A percentile compares a stretch with the other conserved stretches of the same genome.
Evolutionary conservation across 495 filamentous ascomycete genomes (phyloP).

Genomic region (Darksidea phi): DNA sequence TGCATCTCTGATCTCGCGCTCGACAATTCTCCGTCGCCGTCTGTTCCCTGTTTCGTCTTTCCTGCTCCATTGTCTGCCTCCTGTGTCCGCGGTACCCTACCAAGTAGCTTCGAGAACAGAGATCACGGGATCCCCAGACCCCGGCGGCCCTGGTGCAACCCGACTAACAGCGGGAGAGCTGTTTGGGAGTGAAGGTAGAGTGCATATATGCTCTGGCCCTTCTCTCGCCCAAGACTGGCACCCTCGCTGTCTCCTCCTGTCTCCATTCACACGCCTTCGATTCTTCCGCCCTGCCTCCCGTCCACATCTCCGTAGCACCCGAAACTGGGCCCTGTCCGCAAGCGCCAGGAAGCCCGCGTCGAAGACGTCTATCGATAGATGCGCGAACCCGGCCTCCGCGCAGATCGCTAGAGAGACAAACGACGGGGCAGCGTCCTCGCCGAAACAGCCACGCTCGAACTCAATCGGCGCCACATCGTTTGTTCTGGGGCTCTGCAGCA

Average conservation of each 20-base stretch:
- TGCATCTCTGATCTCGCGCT: slow-evolving; percentile 6
- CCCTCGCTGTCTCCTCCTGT: neutral
- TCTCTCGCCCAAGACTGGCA: slow-evolving; percentile 8
- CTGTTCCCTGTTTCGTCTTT: slow-evolving; percentile 12
- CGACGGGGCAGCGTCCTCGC: slow-evolving; percentile 21
- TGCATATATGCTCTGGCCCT: slow-evolving; percentile 35
- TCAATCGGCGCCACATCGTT: slow-evolving; percentile 30
- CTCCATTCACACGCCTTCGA: slow-evolving; percentile 5
- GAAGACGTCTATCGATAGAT: slow-evolving; percentile 14
- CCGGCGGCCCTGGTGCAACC: slow-evolving; percentile 28
- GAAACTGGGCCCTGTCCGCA: neutral
- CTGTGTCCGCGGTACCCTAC: slow-evolving; percentile 19
- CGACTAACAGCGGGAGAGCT: slow-evolving; percentile 13
- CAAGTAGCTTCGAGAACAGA: slow-evolving; percentile 16
- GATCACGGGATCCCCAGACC: slow-evolving; percentile 28
- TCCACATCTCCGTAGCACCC: neutral
- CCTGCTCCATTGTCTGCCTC: slow-evolving; percentile 13
- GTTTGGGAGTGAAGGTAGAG: slow-evolving; percentile 22
- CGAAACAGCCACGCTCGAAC: slow-evolving; percentile 23
- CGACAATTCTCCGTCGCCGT: slow-evolving; percentile 22
- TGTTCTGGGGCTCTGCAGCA: slow-evolving; percentile 24
- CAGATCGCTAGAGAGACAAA: slow-evolving; percentile 31
- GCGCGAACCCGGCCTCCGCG: slow-evolving; percentile 29
- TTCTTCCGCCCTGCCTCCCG: neutral
- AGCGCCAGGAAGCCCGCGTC: slow-evolving; percentile 13